Conservation (phyloP, 2,329 filamentous ascomycete genomes). For the Ceratocystis ficicola region DNA sequence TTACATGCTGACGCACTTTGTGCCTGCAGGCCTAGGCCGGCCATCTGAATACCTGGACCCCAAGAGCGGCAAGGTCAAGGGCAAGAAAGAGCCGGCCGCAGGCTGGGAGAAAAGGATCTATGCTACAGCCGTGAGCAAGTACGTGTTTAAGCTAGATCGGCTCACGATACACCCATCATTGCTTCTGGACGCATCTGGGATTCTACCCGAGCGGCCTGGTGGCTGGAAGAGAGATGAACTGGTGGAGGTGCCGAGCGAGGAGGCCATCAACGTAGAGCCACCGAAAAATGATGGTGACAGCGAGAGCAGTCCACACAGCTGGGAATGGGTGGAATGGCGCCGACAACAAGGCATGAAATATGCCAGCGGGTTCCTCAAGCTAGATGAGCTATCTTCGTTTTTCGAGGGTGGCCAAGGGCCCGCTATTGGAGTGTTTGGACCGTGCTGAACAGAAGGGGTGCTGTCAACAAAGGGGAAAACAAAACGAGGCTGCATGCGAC, state of each 20-base stretch:
- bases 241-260: slow-evolving; percentile 31
- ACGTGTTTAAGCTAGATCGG: slow-evolving; percentile 70
- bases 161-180: slow-evolving; percentile 75
- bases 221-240: slow-evolving; percentile 42
- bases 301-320: slow-evolving; percentile 29
- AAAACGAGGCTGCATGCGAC: not conserved
- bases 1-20: slow-evolving; percentile 62
- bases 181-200: slow-evolving; percentile 55
- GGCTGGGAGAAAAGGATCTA: slow-evolving; percentile 51
- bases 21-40: slow-evolving; percentile 47
- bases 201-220: slow-evolving; percentile 62
- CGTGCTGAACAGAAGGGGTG: slow-evolving; percentile 28
- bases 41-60: slow-evolving; percentile 43
- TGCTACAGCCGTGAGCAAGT: slow-evolving; percentile 64
- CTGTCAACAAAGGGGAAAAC: not conserved
- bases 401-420: slow-evolving; percentile 44
- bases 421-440: slow-evolving; percentile 39
- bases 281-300: slow-evolving; percentile 22
- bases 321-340: slow-evolving; percentile 51
- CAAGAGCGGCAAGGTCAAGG: slow-evolving; percentile 34
- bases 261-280: slow-evolving; percentile 24
- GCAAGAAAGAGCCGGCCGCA: slow-evolving; percentile 28
- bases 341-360: slow-evolving; percentile 44
- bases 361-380: slow-evolving; percentile 43
- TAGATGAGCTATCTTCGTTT: slow-evolving; percentile 41